These are phyloP conservation scores for Globomyces pollinis-pini DNA, from an alignment of 192 early-diverging fungal genomes.

Conservation along the genomic window DNA sequence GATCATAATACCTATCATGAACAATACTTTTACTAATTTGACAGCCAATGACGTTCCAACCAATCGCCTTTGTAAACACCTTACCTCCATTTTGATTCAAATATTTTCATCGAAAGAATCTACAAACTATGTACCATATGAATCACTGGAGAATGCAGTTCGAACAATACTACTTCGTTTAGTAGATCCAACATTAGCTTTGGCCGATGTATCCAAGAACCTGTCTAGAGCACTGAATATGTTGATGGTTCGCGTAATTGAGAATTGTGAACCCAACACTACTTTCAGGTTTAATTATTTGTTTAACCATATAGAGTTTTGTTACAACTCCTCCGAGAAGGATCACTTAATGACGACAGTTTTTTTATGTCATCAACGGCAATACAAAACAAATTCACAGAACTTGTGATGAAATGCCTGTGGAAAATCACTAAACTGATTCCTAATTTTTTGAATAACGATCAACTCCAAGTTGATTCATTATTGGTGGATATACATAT, in stretches of 20 bases:
- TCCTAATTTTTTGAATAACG: slow-evolving; percentile 55
- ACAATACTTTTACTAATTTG: slow-evolving; percentile 2
- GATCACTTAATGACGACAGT: slow-evolving; percentile 38
- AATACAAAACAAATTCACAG: slow-evolving; percentile 66
- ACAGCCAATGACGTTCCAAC: slow-evolving; percentile 16
- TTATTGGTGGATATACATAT: slow-evolving; percentile 71
- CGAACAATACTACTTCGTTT: slow-evolving; percentile 73
- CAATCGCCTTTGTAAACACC: slow-evolving; percentile 68
- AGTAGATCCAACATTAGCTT: slow-evolving; percentile 66
- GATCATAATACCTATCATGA: slow-evolving; percentile 2
- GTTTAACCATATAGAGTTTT: slow-evolving; percentile 45
- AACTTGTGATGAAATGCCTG: slow-evolving; percentile 91
- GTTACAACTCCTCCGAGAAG: slow-evolving; percentile 60
- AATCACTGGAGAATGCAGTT: slow-evolving; percentile 59
- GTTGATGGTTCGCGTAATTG: slow-evolving; percentile 83
- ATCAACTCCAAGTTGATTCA: slow-evolving; percentile 53
- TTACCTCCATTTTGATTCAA: slow-evolving; percentile 67
- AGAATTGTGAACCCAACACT: slow-evolving; percentile 74
- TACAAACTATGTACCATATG: slow-evolving; percentile 54
- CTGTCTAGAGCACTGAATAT: slow-evolving; percentile 72
- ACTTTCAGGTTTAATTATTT: slow-evolving; percentile 51
- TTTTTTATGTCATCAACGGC: slow-evolving; percentile 5
- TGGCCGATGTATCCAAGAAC: slow-evolving; percentile 47
- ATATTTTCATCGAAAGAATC: slow-evolving; percentile 66
- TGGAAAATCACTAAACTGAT: slow-evolving; percentile 93